Evolutionary conservation across 1,139 yeast genomes (phyloP), one percentile per base, ranked within the genome.

Genomic region (Hansenula sp.): DNA sequence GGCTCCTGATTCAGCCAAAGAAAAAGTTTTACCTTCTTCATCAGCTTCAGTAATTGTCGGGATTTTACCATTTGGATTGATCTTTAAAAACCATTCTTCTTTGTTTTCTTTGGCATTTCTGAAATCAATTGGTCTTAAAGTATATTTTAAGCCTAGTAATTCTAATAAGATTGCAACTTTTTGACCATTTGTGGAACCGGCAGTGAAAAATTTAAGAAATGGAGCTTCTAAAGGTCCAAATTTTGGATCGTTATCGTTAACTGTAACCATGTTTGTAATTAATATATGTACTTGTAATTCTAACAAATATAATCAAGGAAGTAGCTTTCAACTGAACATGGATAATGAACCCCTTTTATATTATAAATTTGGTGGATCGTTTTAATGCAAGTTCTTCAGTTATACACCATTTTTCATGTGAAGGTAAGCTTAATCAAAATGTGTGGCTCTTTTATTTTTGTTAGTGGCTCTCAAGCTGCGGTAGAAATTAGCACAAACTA

Each of bases 1-100:
- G 18, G 85, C 82, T 29, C 75, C 84, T 31, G 79, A 67, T 61
- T 79, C 85, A 47, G 71, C 68, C 36, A 79, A 53, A 26, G 68
- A 53, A 31, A 55, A 55, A 4, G 47, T 49, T 27, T 66, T 56
- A 22, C 71, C 75, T 14, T 69, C 62, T 32, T 56, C 55, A 38
- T 63, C 61, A 26, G 56, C 70, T 41, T 70, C 75, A n/a, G 66
- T 65, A 26, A 75, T 53, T 1, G 72, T 61, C 30, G 80, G 81
- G 41, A 73, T 68, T 51, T 73, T 63, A 26, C 79, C 79, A 44
- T 71, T 72, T 20, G 77, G 76, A 50, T 76, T 74, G 45, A 72
- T 54, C 40, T 68, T 61, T 38, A 70, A 50, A 47, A 62, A 75
- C 76, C 77, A 71, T 2, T 61, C 68, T 47, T 64, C 63, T 50